Percentiles rank a stretch among this genome's conserved stretches.
phyloP scores from a whole-genome alignment of 352 stramenopile genomes.

The Phytophthora uliginosa region DNA sequence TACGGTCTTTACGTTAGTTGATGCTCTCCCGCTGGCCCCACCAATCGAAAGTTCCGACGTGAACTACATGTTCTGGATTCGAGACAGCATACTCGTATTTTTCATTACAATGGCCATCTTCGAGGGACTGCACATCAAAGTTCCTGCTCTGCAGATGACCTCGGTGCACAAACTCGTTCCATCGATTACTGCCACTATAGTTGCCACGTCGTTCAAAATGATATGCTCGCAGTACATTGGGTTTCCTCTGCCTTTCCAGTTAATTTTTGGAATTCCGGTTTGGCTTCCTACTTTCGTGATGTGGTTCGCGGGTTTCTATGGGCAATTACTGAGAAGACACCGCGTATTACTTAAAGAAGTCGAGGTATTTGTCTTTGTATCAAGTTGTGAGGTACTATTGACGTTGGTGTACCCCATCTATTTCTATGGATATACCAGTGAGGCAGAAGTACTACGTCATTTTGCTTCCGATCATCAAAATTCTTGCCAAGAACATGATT shows the following conservation, averaged over 20 bases:
- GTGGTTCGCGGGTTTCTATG: background rate
- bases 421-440: background rate
- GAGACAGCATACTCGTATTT: background rate
- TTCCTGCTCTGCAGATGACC: background rate
- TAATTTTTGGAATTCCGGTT: slow-evolving; percentile 1
- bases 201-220: background rate
- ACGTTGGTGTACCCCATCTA: background rate
- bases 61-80: background rate
- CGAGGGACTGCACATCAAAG: background rate
- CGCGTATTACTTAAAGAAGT: background rate
- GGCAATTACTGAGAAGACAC: background rate
- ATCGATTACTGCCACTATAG: background rate
- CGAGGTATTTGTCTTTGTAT: background rate
- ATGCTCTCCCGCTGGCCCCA: background rate
- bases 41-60: background rate
- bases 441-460: background rate
- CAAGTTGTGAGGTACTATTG: background rate
- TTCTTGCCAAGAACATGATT: background rate
- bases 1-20: background rate
- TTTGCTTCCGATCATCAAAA: slow-evolving; percentile 3
- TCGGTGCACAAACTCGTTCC: background rate
- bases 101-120: background rate
- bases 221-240: background rate
- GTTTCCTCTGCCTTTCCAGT: background rate
- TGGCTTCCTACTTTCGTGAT: background rate